Conservation (phyloP, 2,329 filamentous ascomycete genomes). For the Microcyclosporella mali region DNA sequence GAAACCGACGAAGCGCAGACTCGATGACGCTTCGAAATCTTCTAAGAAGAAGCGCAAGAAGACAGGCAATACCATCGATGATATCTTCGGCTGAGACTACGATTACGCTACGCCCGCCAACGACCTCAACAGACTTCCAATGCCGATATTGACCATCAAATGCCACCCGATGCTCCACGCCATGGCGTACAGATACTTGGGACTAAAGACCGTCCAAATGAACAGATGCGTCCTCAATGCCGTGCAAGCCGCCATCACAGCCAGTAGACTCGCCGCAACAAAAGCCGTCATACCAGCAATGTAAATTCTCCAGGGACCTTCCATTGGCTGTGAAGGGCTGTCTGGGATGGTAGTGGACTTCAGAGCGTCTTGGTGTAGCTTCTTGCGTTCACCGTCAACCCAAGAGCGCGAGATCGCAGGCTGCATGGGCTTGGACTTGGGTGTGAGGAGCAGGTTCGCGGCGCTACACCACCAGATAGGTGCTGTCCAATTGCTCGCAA, state of each 20-base stretch:
- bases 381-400: constrained; percentile 27
- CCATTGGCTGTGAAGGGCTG: constrained; percentile 17
- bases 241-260: constrained; percentile 85
- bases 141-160: constrained; percentile 60
- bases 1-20: constrained; percentile 5
- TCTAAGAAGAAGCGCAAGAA: constrained; percentile 49
- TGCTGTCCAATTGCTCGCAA: constrained; percentile 85
- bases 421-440: not conserved
- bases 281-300: constrained; percentile 65
- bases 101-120: constrained; percentile 3
- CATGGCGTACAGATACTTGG: constrained; percentile 89
- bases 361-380: constrained; percentile 22
- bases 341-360: constrained; percentile 10
- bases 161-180: constrained; percentile 84
- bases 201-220: constrained; percentile 98
- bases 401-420: constrained; percentile 11
- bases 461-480: constrained; percentile 79
- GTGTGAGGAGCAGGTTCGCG: constrained; percentile 43
- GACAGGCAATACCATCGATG: constrained; percentile 63
- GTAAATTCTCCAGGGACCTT: constrained; percentile 40
- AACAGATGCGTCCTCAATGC: constrained; percentile 82
- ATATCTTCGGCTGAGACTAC: constrained; percentile 50
- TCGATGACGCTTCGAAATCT: constrained; percentile 14
- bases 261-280: constrained; percentile 56
- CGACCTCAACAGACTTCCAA: constrained; percentile 35